Evolutionary conservation across 805 yeast genomes (phyloP).

Genomic region (Dipodascus geniculatus): DNA sequence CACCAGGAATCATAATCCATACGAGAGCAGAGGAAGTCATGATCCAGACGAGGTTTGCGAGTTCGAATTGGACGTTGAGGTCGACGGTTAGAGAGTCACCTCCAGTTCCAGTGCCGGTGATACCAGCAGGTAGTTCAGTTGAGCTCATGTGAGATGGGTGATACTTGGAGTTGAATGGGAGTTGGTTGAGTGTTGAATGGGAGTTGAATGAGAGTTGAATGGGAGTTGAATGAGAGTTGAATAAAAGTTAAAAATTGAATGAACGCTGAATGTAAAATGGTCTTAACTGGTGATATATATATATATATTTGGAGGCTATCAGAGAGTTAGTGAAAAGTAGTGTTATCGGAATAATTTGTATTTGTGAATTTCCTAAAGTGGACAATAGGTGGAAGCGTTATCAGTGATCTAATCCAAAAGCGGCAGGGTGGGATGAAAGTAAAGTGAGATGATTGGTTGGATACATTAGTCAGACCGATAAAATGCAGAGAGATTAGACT

Average conservation of each 20-base stretch:
- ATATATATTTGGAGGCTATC: not conserved
- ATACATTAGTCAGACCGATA: not conserved
- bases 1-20: slow-evolving; percentile 95
- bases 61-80: slow-evolving; percentile 56
- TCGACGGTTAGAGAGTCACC: slow-evolving; percentile 68
- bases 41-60: slow-evolving; percentile 76
- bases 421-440: not conserved
- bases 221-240: no score
- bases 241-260: no score
- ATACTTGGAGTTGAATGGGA: no score
- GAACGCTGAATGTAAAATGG: no score
- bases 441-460: not conserved
- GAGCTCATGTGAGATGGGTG: not conserved
- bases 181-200: no score
- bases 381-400: not conserved
- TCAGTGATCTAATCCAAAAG: not conserved
- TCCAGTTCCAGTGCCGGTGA: slow-evolving; percentile 37
- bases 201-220: no score
- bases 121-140: slow-evolving; percentile 1
- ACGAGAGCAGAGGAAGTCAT: slow-evolving; percentile 42
- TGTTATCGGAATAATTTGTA: not conserved
- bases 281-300: not conserved
- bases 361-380: not conserved
- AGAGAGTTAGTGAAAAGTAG: not conserved
- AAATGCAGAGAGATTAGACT: no score